Evolutionary conservation across 1,284 basidiomycete genomes (phyloP), one percentile per base, ranked within the genome.

Genomic region (Ganoderma sinense): DNA sequence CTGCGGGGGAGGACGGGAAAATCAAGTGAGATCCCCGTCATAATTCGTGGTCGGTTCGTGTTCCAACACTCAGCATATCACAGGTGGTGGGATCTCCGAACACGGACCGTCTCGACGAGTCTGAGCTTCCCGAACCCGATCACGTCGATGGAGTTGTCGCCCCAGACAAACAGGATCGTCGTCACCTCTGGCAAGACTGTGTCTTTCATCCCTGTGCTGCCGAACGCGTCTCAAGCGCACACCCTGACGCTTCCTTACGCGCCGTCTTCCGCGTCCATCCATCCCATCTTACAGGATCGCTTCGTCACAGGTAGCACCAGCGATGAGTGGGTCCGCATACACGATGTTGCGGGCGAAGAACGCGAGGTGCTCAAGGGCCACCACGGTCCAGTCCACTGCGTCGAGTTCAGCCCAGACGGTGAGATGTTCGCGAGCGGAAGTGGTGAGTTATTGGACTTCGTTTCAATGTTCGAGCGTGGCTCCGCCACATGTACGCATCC

Each of bases 261-360:
- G 20, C 95, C 96, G 2, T 97, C 96, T 0, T 97, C 94, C 5
- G 97, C 95, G 29, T 96, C 95, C 0, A 90, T 99, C 59, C 97
- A 99, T 79, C 98, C 98, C 0, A 89, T 94, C 69, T 81, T 89
- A 61, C 91, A 95, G 76, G 95, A 98, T 80, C 87, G 95, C 40
- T 99, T 99, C 81, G 93, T 99, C 55, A 97, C 95, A 0, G 97
- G 98, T n/a, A 94, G 91, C 72, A 87, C 88, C 55, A 88, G 86
- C 14, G 98, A 99, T 81, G 97, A 98, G 73, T 99, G 98, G 98
- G 97, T 99, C 29, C 87, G 97, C 55, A 91, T 99, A 41, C 97
- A 98, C 79, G 94, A 94, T 55, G 91, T 96, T 77, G 89, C 93
- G n/a, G 97, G 95, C 1, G 89, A 92, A 78, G 96, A 98, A 83